Base-by-base conservation (phyloP, 306 rosid genomes). In the Oemleria cerasiformis region DNA sequence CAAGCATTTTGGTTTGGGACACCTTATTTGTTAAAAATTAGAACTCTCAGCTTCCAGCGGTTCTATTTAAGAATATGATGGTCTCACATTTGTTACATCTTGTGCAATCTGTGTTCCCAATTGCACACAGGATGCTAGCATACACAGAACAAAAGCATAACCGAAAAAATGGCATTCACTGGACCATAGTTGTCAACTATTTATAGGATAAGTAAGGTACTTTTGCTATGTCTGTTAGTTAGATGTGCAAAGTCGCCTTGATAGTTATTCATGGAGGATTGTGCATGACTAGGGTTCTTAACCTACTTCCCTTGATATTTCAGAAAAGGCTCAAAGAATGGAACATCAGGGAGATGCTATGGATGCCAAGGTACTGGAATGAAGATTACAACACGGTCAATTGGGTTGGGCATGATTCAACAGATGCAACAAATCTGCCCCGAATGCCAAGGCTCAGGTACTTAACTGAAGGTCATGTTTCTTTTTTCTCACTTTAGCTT, bases 291-390 rank as follows among this genome's bases (percentile, higher is more conserved):
- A 23, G 15, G 11, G 55, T 23, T 38, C 19, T 50, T 63, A 42
- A 73, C 47, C 16, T 73, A 21, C 43, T 15, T 58, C 43, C 15
- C 50, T 34, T 47, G 14, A 38, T 67, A 25, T 58, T 70, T 57
- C 90, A 88, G 97, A 81, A 90, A 90, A 78, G 97, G 94, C 61
- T 83, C 92, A 11, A 88, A 86, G 81, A 86, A 87, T 71, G 97
- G 97, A 56, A 63, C 68, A 43, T 44, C 92, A 58, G 87, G 88
- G 48, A 81, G 73, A 82, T 90, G 94, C 71, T 78, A 53, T 77
- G 94, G 94, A 47, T 90, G 94, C 72, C 90, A 86, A 58, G 94
- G 94, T n/a, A 45, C 86, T 12, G 90, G 97, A 34, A 78, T 88
- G 94, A 90, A 86, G 79, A 49, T 84, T 71, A 81, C 85, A 44